Evolutionary conservation across 768 basidiomycete species (phyloP), one percentile per base, ranked within the genome.

Genomic region (Serendipita vermifera): DNA sequence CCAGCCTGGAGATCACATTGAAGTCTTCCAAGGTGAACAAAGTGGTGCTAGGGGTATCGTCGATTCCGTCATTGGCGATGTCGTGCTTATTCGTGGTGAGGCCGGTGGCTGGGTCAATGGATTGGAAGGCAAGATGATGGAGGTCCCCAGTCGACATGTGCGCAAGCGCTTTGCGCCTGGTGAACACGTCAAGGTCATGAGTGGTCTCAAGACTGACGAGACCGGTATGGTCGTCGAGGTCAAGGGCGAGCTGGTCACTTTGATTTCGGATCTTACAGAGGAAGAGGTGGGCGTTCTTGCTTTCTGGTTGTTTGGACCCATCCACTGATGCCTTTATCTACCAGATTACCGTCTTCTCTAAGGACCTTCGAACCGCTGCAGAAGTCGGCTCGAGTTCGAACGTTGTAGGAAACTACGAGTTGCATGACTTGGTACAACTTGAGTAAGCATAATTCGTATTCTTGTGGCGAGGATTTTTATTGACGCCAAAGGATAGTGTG

Each of bases 111-210:
- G n/a, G n/a, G n/a, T n/a, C n/a, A n/a, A n/a, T n/a, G n/a, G n/a
- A n/a, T 77, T 94, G 53, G 87, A 89, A 58, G 87, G 85, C 0
- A 85, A 89, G 66, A 82, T 84, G 66, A 78, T 93, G 56, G 88
- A 92, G 58, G 76, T 93, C 5, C 84, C 87, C 7, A 87, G 89
- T 0, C 75, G 87, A 55, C 86, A 86, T 66, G 92, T 98, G 2
- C 76, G 93, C 63, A 99, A 99, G 71, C 76, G 85, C 39, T 98
- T 99, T 76, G 92, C 90, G 66, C 78, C 91, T 56, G 96, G 96
- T 64, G 94, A 98, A 70, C 96, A 99, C 64, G 91, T 99, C 70
- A 98, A 98, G 71, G 94, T 98, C 57, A 91, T 98, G 83, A 77
- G 83, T 14, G 96, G 96, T 22, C 83, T 91, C 69, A 96, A 97